Base-by-base conservation (phyloP, 495 filamentous ascomycete genomes). In the Cercophora samala region DNA sequence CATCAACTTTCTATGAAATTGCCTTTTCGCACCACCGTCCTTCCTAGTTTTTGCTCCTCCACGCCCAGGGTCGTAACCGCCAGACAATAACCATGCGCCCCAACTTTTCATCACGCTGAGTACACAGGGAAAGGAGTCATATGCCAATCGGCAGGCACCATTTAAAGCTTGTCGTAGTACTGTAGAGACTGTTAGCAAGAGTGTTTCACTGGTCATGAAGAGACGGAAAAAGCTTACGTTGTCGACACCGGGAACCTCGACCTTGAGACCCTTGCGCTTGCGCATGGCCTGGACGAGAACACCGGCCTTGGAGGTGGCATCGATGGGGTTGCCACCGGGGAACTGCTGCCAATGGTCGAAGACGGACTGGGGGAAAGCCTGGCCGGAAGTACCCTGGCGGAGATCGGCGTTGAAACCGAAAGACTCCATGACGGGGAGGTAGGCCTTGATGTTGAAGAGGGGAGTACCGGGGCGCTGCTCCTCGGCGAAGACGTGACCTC, bases 131-230 rank as follows among this genome's bases (percentile, higher is more conserved):
- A 76, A 70, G 71, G 74, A 77, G 69, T 74, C 76, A 74, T 74
- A 79, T 73, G 72, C 72, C 66, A 52, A 73, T 68, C 65, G 72
- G 70, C 67, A 71, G 69, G 74, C 72, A 64, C 64, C 69, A 71
- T 79, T 83, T 97, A 97, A 84, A 97, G 89, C 91, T 97, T 97
- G 89, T 97, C 93, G 83, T 97, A 97, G 90, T 97, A 97, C 93
- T 97, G 72, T 67, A 73, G 32, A 68, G 19, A 55, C 46, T 61
- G 79, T 93, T 85, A 93, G 89, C 69, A 78, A 53, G 13, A n/a
- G 6, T 63, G n/a, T 29, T 6, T 4, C 46, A 9, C 52, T 23
- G 13, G 26, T 21, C 26, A 29, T 29, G 8, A 29, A 5, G 3
- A 5, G 58, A 5, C 17, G 23, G 3, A 8, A 4, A 37, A 64